phyloP scores from a whole-genome alignment of 441 rosid species.

The Biscutella auriculata region DNA sequence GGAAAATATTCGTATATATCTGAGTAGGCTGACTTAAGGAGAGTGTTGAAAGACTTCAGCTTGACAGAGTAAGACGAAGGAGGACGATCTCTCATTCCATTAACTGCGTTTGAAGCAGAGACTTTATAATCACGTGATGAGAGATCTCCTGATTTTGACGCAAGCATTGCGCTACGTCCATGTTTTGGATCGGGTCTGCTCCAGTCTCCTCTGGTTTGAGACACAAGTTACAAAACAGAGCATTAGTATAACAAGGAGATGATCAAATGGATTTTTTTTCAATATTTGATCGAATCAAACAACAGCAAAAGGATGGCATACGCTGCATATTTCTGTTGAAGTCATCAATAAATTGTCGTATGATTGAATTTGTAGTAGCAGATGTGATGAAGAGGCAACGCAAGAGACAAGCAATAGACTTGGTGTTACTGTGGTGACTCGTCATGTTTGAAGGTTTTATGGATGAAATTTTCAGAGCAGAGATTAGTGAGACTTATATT shows the following conservation, averaged over 20 bases:
- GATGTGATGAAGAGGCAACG: background rate
- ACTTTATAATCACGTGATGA: background rate
- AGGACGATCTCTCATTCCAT: background rate
- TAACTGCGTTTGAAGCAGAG: background rate
- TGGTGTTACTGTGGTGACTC: background rate
- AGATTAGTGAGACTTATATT: no score
- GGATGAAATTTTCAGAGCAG: no score
- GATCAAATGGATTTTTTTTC: background rate
- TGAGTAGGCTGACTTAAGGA: background rate
- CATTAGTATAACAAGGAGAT: background rate
- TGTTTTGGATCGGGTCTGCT: background rate
- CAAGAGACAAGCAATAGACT: background rate
- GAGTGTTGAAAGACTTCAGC: constrained; percentile 8
- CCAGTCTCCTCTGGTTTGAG: background rate
- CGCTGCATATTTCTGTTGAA: constrained; percentile 1
- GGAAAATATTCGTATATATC: constrained; percentile 5
- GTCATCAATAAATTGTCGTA: constrained; percentile 6
- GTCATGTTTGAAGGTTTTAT: no score
- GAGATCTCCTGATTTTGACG: background rate
- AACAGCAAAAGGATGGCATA: background rate
- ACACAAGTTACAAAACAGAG: background rate
- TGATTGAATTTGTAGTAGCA: background rate
- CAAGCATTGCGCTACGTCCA: background rate
- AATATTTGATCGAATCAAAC: background rate
- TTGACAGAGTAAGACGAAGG: constrained; percentile 15